A percentile compares a stretch with the other conserved stretches of the same genome.
These are phyloP conservation scores for Styphnolobium japonicum DNA, from an alignment of 306 rosid genomes.

Conservation along the genomic window DNA sequence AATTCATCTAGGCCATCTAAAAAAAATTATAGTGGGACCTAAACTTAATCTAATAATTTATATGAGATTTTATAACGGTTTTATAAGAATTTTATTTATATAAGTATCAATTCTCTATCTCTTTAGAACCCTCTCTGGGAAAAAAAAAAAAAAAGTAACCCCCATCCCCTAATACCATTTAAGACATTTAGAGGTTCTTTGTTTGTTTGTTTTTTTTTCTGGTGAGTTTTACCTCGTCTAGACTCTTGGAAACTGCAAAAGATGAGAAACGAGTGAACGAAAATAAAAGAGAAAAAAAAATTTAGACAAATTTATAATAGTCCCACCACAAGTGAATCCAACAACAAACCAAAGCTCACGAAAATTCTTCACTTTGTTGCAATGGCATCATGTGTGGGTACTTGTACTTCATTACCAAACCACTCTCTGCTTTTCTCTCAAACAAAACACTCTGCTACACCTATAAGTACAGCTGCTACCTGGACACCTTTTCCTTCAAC, in stretches of 20 bases:
- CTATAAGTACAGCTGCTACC: neutral
- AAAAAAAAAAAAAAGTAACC: too few relatives aligned
- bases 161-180: too few relatives aligned
- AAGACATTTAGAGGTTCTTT: too few relatives aligned
- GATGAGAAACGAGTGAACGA: slow-evolving; percentile 47
- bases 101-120: too few relatives aligned
- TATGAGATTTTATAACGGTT: too few relatives aligned
- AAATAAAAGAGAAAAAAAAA: neutral
- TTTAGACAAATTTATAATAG: neutral
- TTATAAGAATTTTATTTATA: too few relatives aligned
- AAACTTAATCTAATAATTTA: too few relatives aligned
- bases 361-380: neutral
- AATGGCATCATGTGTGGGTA: slow-evolving; percentile 41
- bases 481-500: neutral
- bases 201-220: neutral
- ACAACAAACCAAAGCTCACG: neutral
- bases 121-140: too few relatives aligned
- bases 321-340: neutral
- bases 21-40: too few relatives aligned
- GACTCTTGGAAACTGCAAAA: slow-evolving; percentile 1
- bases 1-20: too few relatives aligned
- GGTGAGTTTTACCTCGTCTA: neutral
- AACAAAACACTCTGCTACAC: slow-evolving; percentile 17
- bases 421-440: slow-evolving; percentile 3
- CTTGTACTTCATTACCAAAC: slow-evolving; percentile 21